Percentiles rank a stretch among this genome's conserved stretches.
These are phyloP conservation scores for Malassezia pachydermatis DNA, from an alignment of 1,284 basidiomycete genomes.

Conservation along the genomic window DNA sequence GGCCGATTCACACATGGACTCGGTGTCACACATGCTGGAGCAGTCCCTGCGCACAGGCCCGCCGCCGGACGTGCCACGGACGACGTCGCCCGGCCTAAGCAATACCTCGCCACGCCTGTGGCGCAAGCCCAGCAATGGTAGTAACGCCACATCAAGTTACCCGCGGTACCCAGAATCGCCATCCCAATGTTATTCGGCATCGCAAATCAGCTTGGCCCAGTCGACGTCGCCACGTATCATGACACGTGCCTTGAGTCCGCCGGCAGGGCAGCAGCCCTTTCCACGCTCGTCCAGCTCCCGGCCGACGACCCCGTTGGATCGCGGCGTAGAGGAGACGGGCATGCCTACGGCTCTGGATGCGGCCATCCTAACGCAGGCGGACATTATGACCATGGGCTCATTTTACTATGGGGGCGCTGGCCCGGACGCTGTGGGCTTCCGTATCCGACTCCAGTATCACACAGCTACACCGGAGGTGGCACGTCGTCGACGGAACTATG, in stretches of 20 bases:
- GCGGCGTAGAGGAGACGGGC: neutral
- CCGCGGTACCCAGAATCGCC: constrained; percentile 4
- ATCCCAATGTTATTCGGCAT: neutral
- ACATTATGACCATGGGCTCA: neutral
- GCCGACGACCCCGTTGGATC: neutral
- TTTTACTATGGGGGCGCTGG: neutral
- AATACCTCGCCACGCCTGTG: constrained; percentile 4
- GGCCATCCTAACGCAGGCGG: neutral
- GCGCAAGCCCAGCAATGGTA: constrained; percentile 13
- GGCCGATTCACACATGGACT: too few relatives aligned
- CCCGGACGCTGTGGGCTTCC: constrained; percentile 2
- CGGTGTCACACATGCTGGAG: neutral
- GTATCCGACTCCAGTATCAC: neutral
- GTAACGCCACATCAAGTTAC: too few relatives aligned
- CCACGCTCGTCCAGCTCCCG: neutral
- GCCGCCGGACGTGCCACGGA: neutral
- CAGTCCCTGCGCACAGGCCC: neutral
- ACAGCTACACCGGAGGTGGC: neutral
- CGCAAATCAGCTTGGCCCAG: neutral
- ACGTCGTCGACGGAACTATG: neutral
- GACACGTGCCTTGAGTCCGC: too few relatives aligned
- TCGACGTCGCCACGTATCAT: too few relatives aligned
- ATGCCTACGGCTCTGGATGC: neutral
- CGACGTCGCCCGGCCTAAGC: neutral
- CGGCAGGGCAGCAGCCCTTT: too few relatives aligned